These are phyloP conservation scores for Melampsora americana DNA, from an alignment of 1,284 basidiomycete species.

Conservation along the genomic window DNA sequence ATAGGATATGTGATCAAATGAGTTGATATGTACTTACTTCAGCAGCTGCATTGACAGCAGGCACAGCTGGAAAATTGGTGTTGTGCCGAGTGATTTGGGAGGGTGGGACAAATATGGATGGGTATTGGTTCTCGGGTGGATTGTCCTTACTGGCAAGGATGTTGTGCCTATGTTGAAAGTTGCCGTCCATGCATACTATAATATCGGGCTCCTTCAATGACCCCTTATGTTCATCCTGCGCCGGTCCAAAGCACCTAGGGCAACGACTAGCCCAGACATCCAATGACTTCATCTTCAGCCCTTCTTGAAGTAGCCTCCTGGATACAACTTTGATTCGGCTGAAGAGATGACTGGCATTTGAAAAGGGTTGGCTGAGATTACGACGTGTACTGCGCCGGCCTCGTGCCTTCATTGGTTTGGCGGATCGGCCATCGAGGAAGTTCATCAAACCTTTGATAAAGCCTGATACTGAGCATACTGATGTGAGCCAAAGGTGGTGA, in stretches of 20 bases:
- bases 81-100: constrained; percentile 2
- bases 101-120: not conserved
- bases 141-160: not conserved
- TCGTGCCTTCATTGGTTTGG: not conserved
- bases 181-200: not conserved
- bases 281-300: not conserved
- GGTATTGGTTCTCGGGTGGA: not conserved
- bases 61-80: not conserved
- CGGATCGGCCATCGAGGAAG: not conserved
- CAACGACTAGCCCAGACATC: not conserved
- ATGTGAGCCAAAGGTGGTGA: not conserved
- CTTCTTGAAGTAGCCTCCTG: not conserved
- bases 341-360: not conserved
- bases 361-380: not conserved
- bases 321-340: not conserved
- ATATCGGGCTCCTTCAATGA: not conserved
- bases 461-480: not conserved
- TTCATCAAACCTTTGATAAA: not conserved
- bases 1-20: too few species aligned
- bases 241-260: not conserved
- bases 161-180: constrained; percentile 12
- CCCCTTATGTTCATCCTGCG: not conserved
- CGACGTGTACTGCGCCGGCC: not conserved
- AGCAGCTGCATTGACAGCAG: not conserved
- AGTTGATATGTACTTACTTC: not conserved